A percentile compares a stretch with the other conserved stretches of the same genome.
Conservation (phyloP, 2,329 filamentous ascomycete genomes). For the Davidsoniella neocaledoniae region DNA sequence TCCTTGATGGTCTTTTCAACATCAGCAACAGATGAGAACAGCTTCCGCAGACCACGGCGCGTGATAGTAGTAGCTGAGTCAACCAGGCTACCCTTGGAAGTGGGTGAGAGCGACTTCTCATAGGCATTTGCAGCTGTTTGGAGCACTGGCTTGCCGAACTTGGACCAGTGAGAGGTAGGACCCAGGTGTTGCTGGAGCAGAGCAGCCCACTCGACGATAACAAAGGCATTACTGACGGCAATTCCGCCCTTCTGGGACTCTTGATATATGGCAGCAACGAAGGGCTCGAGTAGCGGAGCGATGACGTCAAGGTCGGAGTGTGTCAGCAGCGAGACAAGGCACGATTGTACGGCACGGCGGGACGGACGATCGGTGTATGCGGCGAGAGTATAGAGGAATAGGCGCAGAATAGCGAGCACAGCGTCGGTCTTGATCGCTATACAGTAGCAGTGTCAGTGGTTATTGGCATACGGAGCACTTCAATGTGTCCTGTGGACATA, state of each 20-base stretch:
- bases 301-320: constrained; percentile 33
- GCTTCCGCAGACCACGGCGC: constrained; percentile 59
- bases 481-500: constrained; percentile 13
- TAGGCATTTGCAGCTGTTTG: constrained; percentile 54
- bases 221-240: constrained; percentile 66
- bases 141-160: constrained; percentile 48
- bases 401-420: constrained; percentile 41
- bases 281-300: constrained; percentile 38
- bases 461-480: background rate
- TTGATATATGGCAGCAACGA: constrained; percentile 49
- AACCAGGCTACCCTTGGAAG: constrained; percentile 45
- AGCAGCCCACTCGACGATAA: constrained; percentile 79
- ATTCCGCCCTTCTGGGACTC: constrained; percentile 66
- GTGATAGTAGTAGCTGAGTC: constrained; percentile 63
- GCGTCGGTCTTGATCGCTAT: constrained; percentile 32
- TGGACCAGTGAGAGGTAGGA: constrained; percentile 43
- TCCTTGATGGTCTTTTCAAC: constrained; percentile 44
- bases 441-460: constrained; percentile 2
- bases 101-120: constrained; percentile 58
- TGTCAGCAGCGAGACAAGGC: constrained; percentile 51
- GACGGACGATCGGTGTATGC: constrained; percentile 77
- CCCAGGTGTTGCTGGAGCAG: constrained; percentile 58
- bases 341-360: constrained; percentile 65
- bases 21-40: constrained; percentile 42
- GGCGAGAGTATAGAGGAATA: constrained; percentile 76